Conservation (phyloP, 805 yeast species). For the Saccharomyces paradoxus region DNA sequence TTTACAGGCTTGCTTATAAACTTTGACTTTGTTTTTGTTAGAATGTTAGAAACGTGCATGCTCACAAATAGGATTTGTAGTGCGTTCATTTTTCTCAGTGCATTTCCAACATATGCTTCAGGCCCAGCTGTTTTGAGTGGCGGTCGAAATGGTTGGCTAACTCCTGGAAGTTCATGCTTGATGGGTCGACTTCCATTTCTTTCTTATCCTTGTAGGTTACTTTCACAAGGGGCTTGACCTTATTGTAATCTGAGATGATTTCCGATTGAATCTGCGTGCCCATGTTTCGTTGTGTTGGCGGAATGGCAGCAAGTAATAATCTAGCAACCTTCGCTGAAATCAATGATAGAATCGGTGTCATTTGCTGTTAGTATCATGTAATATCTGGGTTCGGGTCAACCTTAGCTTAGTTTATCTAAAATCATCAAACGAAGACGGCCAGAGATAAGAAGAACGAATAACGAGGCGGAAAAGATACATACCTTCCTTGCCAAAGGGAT, state of each 20-base stretch:
- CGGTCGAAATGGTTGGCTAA: conserved; percentile 61
- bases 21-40: neutral
- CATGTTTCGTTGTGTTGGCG: conserved; percentile 57
- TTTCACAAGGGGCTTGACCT: conserved; percentile 50
- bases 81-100: conserved; percentile 3
- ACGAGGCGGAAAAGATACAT: conserved; percentile 16
- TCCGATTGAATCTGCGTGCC: conserved; percentile 55
- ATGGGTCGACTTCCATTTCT: conserved; percentile 60
- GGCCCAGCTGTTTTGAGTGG: conserved; percentile 70
- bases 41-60: neutral
- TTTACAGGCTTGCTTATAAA: neutral
- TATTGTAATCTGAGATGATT: conserved; percentile 41
- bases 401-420: no score
- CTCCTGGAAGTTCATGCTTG: conserved; percentile 46
- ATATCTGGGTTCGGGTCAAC: neutral
- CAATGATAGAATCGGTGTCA: neutral
- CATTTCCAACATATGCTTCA: conserved; percentile 61
- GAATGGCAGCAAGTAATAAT: conserved; percentile 68
- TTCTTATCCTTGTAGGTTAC: conserved; percentile 80
- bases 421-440: neutral
- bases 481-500: conserved; percentile 65
- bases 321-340: conserved; percentile 64
- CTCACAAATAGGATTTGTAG: no score
- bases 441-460: neutral
- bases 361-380: neutral